Base-by-base conservation (phyloP, 2,329 filamentous ascomycete species). In the Beauveria rudraprayagi region DNA sequence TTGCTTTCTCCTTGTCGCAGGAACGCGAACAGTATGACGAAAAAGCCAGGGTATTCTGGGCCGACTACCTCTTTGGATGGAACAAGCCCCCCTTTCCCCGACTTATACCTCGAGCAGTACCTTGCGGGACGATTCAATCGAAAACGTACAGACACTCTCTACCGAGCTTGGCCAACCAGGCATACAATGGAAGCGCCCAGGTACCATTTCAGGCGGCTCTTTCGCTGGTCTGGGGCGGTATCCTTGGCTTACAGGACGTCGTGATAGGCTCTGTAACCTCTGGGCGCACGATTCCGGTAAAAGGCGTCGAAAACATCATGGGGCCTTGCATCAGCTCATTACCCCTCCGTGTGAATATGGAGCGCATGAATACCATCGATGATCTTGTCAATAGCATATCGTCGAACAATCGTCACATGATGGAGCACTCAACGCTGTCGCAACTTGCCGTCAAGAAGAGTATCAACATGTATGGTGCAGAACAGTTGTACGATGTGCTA, bases 261-360 rank as follows among this genome's bases (percentile, higher is more conserved):
- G 77, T 86, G 0, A 82, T 96, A 44, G 92, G 92, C 0, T 88
- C 85, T 1, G 90, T 96, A 4, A 89, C 89, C 14, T 96, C 92
- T 10, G 92, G 92, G 1, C 82, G 92, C 60, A 91, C 88, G 1
- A 72, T 92, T n/a, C 83, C 90, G 0, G 70, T 96, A 2, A 70
- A 79, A 4, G 83, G 80, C 0, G 84, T 96, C 40, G 91, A 96
- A 64, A 77, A 82, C 1, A 82, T 92, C 3, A 77, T 93, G 61
- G 92, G 92, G 0, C 92, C 92, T 10, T 94, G 89, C 67, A 85
- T 97, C 56, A 78, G 86, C 1, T 88, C 90, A 0, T 73, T 94
- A 7, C 92, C 92, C 1, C 76, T 91, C 1, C 81, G 91, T n/a
- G 72, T 87, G 4, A 78, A 90, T 62, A 67, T 88, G 0, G 74